Base-by-base conservation (phyloP, 2,329 filamentous ascomycete species). In the Didymella pinodella region DNA sequence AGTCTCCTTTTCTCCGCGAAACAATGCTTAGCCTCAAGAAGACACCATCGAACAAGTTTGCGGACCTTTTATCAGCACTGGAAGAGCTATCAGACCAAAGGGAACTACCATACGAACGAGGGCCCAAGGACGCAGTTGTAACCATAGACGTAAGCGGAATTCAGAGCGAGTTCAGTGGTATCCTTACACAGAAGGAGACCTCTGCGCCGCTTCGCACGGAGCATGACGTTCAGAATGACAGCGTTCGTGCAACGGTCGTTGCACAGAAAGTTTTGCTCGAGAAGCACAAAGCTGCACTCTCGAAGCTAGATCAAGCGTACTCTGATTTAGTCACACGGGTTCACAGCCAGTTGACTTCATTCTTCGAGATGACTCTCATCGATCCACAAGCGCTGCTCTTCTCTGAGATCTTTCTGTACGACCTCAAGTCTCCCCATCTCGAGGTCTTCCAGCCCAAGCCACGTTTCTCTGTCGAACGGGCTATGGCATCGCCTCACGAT, bases 251-350 rank as follows among this genome's bases (percentile, higher is more conserved):
- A 1, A 94, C 91, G 0, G 86, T 94, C 31, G 87, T 94, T 49
- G 90, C 90, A 16, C 90, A 94, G 71, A 90, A 91, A 72, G 90
- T 95, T 18, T 88, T 93, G 69, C 82, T 95, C 40, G 92, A 89
- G 77, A 90, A 87, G 63, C 88, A 93, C 72, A 88, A 88, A 65
- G 87, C 90, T 1, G 82, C 85, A 3, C 82, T 94, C 28, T 90
- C 89, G 0, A 84, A 88, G 44, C 83, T 89, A 65, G 91, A 94
- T 77, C 86, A 85, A 63, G 83, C 84, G 5, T 92, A 92, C 71
- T 92, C 90, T 16, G 78, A 81, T 25, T 77, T 91, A 11, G 82
- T 93, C 4, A 85, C 90, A 63, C 73, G 75, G 1, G 78, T 89
- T 22, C 80, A 84, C 11, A 78, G 82, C 16, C 67, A 82, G 4